These are phyloP conservation scores for Thalassiosira mediterranea DNA, from an alignment of 352 stramenopile species.

Conservation along the genomic window DNA sequence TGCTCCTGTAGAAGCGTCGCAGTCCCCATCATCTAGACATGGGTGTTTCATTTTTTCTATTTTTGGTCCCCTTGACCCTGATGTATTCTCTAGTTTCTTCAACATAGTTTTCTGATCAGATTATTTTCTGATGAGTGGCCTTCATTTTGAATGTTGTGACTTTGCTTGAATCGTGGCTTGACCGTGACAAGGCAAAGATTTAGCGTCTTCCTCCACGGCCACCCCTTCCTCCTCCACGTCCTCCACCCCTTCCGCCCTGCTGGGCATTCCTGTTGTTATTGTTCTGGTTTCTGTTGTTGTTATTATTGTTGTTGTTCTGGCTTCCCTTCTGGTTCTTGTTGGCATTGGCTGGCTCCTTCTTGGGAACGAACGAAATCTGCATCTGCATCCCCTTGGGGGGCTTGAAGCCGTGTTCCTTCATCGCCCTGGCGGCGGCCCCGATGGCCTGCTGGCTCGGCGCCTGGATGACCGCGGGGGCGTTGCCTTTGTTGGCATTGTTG, in stretches of 20 bases:
- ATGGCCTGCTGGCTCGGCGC: constrained; percentile 71
- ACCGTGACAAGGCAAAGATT: not conserved
- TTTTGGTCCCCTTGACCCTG: not conserved
- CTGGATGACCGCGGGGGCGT: constrained; percentile 7
- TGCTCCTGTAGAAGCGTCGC: not conserved
- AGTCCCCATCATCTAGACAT: not conserved
- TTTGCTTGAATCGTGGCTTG: not conserved
- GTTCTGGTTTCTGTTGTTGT: constrained; percentile 3
- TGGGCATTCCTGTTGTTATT: constrained; percentile 12
- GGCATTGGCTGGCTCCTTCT: constrained; percentile 6
- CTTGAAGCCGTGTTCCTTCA: constrained; percentile 73
- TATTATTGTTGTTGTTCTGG: not conserved
- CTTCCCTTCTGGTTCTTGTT: constrained; percentile 3
- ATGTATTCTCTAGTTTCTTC: constrained; percentile 9
- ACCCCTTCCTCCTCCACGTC: constrained; percentile 14
- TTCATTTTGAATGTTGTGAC: not conserved
- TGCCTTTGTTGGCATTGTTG: constrained; percentile 4
- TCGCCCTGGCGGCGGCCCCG: constrained; percentile 63
- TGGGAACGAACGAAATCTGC: constrained; percentile 66
- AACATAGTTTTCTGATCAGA: too few species aligned
- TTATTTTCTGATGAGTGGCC: constrained; percentile 1
- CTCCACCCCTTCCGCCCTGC: constrained; percentile 8
- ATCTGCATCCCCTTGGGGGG: constrained; percentile 67
- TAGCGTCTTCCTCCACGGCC: constrained; percentile 13
- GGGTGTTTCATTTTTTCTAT: not conserved